These are phyloP conservation scores for Amesomyces nigricolor DNA, from an alignment of 2,329 filamentous ascomycete species.

Conservation along the genomic window DNA sequence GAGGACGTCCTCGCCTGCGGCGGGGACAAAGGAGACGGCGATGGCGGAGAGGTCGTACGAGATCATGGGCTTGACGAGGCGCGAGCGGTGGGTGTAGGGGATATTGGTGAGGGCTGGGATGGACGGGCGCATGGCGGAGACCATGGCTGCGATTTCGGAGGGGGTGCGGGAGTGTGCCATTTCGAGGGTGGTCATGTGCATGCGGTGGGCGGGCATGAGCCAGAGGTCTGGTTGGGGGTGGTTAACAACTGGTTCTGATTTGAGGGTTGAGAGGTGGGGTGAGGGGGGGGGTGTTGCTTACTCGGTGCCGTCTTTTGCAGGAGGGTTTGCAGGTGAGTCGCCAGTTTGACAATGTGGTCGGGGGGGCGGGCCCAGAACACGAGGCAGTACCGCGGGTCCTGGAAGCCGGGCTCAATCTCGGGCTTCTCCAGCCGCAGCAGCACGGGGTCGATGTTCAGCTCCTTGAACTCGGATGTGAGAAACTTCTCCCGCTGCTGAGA, in stretches of 20 bases:
- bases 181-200: conserved; percentile 84
- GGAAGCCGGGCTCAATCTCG: conserved; percentile 59
- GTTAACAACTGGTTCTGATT: not conserved
- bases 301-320: conserved; percentile 62
- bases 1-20: conserved; percentile 52
- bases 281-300: conserved; percentile 39
- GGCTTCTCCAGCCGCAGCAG: conserved; percentile 63
- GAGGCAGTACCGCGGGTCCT: conserved; percentile 73
- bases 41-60: conserved; percentile 82
- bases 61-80: conserved; percentile 75
- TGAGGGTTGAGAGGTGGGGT: not conserved
- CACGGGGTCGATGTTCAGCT: conserved; percentile 70
- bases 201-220: conserved; percentile 72
- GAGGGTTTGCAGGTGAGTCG: conserved; percentile 62
- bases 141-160: conserved; percentile 59
- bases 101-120: conserved; percentile 60
- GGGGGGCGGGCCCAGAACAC: conserved; percentile 87
- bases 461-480: conserved; percentile 59
- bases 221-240: conserved; percentile 57
- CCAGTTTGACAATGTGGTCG: conserved; percentile 60
- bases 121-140: conserved; percentile 50
- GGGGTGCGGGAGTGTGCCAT: conserved; percentile 72
- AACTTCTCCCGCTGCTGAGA: conserved; percentile 69
- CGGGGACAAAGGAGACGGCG: conserved; percentile 81
- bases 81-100: conserved; percentile 60